Percentiles rank a stretch among this genome's conserved stretches.
phyloP scores from a whole-genome alignment of 1,139 yeast genomes.

The Nakaseomyces sp. region DNA sequence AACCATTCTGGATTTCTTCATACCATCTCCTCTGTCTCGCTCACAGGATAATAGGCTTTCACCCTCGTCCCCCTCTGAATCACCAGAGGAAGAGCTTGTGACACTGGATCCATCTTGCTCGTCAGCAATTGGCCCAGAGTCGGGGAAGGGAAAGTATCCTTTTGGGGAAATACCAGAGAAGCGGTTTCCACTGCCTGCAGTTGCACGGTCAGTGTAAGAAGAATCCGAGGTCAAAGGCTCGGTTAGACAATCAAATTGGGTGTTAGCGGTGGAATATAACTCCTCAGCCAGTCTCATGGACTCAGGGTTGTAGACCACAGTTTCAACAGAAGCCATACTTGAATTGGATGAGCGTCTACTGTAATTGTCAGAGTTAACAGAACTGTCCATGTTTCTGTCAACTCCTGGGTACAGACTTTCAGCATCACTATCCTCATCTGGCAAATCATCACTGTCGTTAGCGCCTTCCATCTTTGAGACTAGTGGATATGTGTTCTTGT shows the following conservation, averaged over 20 bases:
- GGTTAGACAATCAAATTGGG: not conserved
- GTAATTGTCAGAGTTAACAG: not conserved
- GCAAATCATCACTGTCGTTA: not conserved
- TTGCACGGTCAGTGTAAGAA: not conserved
- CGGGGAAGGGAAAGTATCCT: constrained; percentile 3
- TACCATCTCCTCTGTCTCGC: not conserved
- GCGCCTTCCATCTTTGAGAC: not conserved
- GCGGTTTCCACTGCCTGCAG: not conserved
- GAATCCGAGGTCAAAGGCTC: not conserved
- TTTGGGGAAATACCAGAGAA: not conserved
- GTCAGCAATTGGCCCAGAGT: not conserved
- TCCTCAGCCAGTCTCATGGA: not conserved
- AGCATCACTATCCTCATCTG: not conserved
- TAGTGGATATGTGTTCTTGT: not conserved
- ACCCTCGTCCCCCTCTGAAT: too few relatives aligned
- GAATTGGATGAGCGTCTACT: not conserved
- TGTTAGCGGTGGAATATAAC: not conserved
- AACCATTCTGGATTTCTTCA: not conserved
- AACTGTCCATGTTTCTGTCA: not conserved
- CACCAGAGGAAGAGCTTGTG: not conserved
- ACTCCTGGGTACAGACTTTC: not conserved
- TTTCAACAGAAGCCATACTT: constrained; percentile 1
- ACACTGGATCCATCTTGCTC: not conserved
- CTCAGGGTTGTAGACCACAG: not conserved
- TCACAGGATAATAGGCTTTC: not conserved